Conservation (phyloP, 1,284 basidiomycete species). For the Stygiomarasmius scandens region DNA sequence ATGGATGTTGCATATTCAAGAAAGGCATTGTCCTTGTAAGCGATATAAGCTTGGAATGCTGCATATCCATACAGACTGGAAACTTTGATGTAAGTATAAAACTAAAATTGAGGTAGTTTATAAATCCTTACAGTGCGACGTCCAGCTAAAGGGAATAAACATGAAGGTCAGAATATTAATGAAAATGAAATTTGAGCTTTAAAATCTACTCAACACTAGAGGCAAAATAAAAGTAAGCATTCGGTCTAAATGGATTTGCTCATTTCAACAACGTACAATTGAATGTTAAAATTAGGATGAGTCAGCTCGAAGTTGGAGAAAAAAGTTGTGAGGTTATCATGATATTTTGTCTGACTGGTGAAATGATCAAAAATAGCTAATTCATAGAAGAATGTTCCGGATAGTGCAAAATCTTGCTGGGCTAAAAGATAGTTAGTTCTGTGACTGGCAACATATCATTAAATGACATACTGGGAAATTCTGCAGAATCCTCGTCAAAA, state of each 20-base stretch:
- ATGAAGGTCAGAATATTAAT: too few relatives aligned
- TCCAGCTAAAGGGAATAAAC: not conserved
- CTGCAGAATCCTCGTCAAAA: not conserved
- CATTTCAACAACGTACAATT: not conserved
- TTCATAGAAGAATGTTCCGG: conserved; percentile 4
- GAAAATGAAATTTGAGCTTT: too few relatives aligned
- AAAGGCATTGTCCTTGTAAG: conserved; percentile 3
- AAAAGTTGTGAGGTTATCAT: not conserved
- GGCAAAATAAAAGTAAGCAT: too few relatives aligned
- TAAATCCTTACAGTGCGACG: not conserved
- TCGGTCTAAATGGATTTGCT: not conserved
- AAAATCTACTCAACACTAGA: conserved; percentile 5
- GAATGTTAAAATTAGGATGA: conserved; percentile 1
- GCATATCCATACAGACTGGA: conserved; percentile 7
- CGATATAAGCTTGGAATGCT: conserved; percentile 9
- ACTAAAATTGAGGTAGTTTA: not conserved
- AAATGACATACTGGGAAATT: not conserved
- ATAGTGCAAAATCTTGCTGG: not conserved
- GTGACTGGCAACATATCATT: too few relatives aligned
- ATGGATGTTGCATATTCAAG: not conserved
- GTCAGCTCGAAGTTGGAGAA: not conserved
- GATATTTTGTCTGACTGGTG: conserved; percentile 1
- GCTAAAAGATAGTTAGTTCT: not conserved
- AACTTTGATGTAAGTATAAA: not conserved
- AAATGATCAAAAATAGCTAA: conserved; percentile 8